Evolutionary conservation across 768 basidiomycete species (phyloP).

Genomic region (Termitomyces heimii): DNA sequence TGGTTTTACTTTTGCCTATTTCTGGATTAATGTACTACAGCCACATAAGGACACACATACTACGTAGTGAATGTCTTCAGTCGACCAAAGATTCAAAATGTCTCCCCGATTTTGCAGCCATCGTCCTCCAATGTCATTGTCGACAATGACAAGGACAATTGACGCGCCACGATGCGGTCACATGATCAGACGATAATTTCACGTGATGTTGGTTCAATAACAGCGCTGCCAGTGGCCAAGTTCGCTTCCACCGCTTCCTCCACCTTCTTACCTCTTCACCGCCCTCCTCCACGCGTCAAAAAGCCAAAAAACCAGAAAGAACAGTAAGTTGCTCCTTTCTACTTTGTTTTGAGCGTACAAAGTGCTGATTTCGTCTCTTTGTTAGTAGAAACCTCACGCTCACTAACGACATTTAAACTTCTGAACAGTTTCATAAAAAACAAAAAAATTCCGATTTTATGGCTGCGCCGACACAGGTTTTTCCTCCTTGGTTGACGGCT

Average conservation of each 20-base stretch:
- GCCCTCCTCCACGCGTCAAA: constrained; percentile 8
- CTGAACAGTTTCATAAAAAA: constrained; percentile 9
- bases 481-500: constrained; percentile 70
- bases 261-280: neutral
- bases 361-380: neutral
- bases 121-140: neutral
- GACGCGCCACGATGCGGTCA: neutral
- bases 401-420: constrained; percentile 29
- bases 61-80: neutral
- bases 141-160: no score
- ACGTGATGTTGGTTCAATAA: constrained; percentile 17
- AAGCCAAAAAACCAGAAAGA: neutral
- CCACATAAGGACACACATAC: no score
- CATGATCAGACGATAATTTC: neutral
- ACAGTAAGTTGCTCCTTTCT: neutral
- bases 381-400: constrained; percentile 27
- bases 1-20: neutral
- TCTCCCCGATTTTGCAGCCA: neutral
- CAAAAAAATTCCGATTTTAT: constrained; percentile 25
- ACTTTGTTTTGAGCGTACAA: neutral
- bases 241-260: constrained; percentile 3
- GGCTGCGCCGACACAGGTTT: constrained; percentile 58
- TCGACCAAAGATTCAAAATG: neutral
- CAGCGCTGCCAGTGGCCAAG: neutral
- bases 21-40: neutral